These are phyloP conservation scores for Hysterium pulicare DNA, from an alignment of 2,329 filamentous ascomycete species.

Conservation along the genomic window DNA sequence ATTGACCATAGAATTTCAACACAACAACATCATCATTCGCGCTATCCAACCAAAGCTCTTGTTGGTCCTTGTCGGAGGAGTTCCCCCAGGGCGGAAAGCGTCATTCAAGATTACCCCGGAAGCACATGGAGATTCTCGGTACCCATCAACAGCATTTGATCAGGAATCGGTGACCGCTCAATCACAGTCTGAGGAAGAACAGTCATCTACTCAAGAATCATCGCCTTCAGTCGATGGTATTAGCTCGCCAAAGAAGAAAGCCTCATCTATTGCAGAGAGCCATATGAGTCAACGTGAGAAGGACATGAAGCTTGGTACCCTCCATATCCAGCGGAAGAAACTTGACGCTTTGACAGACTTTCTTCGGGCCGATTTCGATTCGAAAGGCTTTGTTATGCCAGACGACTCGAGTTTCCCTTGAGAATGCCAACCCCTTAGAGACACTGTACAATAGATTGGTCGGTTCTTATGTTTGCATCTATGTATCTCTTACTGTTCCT, in stretches of 20 bases:
- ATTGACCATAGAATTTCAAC: slow-evolving; percentile 46
- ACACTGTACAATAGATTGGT: too few relatives aligned
- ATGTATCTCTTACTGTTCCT: too few relatives aligned
- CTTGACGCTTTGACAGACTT: slow-evolving; percentile 45
- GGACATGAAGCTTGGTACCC: slow-evolving; percentile 36
- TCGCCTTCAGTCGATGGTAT: slow-evolving; percentile 7
- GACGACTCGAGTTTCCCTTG: slow-evolving; percentile 36
- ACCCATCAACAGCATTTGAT: slow-evolving; percentile 33
- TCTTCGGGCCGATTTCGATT: slow-evolving; percentile 43
- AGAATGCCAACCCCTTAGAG: not conserved
- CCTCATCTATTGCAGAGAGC: slow-evolving; percentile 31
- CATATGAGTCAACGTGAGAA: slow-evolving; percentile 36
- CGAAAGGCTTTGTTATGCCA: slow-evolving; percentile 48
- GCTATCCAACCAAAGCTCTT: slow-evolving; percentile 46
- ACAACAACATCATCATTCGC: slow-evolving; percentile 46
- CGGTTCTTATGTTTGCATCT: too few relatives aligned
- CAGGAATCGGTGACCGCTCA: slow-evolving; percentile 7
- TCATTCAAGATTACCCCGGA: slow-evolving; percentile 45
- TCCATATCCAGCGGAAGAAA: slow-evolving; percentile 50
- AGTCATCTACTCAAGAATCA: slow-evolving; percentile 6
- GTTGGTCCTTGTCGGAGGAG: slow-evolving; percentile 47
- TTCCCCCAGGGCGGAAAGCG: slow-evolving; percentile 39
- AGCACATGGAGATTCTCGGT: slow-evolving; percentile 37
- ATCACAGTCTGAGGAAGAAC: slow-evolving; percentile 9
- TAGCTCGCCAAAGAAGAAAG: slow-evolving; percentile 14